Percentiles rank a stretch among this genome's conserved stretches.
phyloP scores from a whole-genome alignment of 2,329 filamentous ascomycete genomes.

The Didymella pinodella region DNA sequence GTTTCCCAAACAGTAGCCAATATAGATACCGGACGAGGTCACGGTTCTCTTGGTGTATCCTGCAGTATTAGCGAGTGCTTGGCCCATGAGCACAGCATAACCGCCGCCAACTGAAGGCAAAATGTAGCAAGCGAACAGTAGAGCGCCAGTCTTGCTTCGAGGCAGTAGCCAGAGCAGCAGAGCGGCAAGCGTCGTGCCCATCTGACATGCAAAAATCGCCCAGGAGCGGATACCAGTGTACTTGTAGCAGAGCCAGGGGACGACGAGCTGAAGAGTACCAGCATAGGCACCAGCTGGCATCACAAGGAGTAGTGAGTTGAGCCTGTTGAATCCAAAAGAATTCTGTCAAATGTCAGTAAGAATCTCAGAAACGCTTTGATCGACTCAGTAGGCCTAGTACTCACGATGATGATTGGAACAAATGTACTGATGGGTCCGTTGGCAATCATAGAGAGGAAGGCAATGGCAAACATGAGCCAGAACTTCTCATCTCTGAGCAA shows the following conservation, averaged over 20 bases:
- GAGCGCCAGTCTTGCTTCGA: conserved; percentile 48
- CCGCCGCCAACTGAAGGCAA: conserved; percentile 55
- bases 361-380: neutral
- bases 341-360: conserved; percentile 9
- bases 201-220: conserved; percentile 30
- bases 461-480: conserved; percentile 52
- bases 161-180: conserved; percentile 43
- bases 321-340: conserved; percentile 29
- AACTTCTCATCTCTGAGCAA: conserved; percentile 63
- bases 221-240: conserved; percentile 33
- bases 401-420: conserved; percentile 32
- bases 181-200: conserved; percentile 52
- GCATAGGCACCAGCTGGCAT: conserved; percentile 34
- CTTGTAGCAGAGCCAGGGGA: conserved; percentile 34
- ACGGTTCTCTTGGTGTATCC: conserved; percentile 57
- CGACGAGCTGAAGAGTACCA: conserved; percentile 29
- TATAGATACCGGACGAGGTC: conserved; percentile 57
- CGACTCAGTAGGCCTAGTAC: neutral
- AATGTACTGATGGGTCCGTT: conserved; percentile 34
- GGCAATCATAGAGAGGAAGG: conserved; percentile 38
- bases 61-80: conserved; percentile 57
- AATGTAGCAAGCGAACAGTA: conserved; percentile 59
- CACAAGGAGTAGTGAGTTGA: conserved; percentile 29
- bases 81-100: conserved; percentile 58
- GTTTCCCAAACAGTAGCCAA: conserved; percentile 57